These are phyloP conservation scores for Acaromyces ingoldii DNA, from an alignment of 1,284 basidiomycete genomes.

Conservation along the genomic window DNA sequence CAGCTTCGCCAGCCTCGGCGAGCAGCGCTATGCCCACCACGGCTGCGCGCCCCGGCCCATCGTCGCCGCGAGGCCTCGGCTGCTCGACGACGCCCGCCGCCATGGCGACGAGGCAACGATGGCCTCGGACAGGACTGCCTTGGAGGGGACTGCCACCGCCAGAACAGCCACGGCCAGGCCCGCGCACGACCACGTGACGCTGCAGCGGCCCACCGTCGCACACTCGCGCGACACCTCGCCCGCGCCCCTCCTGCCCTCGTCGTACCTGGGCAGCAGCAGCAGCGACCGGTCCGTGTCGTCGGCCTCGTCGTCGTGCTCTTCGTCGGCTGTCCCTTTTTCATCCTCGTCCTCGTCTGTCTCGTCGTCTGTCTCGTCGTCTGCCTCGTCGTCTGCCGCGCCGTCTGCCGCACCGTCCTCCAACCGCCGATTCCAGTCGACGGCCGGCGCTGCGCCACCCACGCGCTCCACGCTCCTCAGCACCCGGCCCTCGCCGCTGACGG, in stretches of 20 bases:
- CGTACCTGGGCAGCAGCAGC: too few relatives aligned
- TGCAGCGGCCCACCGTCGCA: too few relatives aligned
- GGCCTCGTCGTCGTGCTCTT: too few relatives aligned
- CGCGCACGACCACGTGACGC: constrained; percentile 12
- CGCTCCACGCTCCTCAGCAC: constrained; percentile 14
- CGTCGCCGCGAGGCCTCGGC: constrained; percentile 4
- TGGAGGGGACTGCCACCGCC: constrained; percentile 5
- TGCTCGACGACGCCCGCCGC: constrained; percentile 12
- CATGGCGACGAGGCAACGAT: neutral
- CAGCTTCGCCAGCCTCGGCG: constrained; percentile 20
- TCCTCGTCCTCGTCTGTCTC: too few relatives aligned
- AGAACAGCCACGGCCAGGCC: constrained; percentile 18
- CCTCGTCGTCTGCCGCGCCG: neutral
- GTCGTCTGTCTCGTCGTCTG: neutral
- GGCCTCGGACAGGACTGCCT: neutral
- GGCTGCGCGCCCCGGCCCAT: constrained; percentile 11
- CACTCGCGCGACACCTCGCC: too few relatives aligned
- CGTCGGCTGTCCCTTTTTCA: neutral
- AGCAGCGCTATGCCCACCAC: constrained; percentile 14
- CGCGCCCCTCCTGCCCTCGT: too few relatives aligned
- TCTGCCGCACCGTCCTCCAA: constrained; percentile 1
- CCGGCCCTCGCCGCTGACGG: too few relatives aligned
- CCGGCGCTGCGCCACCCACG: constrained; percentile 32
- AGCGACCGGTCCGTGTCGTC: too few relatives aligned
- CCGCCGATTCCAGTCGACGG: constrained; percentile 22